Percentiles rank a stretch among this genome's conserved stretches.
phyloP scores from a whole-genome alignment of 345 rosid species.

The Linum lewisii region DNA sequence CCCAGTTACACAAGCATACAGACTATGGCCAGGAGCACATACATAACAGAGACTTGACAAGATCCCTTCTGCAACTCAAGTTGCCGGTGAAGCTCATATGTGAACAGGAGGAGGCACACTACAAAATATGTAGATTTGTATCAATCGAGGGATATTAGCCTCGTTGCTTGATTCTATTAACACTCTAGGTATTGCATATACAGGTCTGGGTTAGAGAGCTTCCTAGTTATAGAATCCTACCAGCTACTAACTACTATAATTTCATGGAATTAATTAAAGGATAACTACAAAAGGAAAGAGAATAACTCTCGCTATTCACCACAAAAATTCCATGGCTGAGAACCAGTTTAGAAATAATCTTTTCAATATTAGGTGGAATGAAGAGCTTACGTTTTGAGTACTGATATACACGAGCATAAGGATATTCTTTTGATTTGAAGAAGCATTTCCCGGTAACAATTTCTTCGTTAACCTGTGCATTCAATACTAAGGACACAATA shows the following conservation, averaged over 20 bases:
- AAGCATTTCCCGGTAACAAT: slow-evolving; percentile 47
- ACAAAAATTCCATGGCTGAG: slow-evolving; percentile 7
- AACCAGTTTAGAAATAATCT: slow-evolving; percentile 9
- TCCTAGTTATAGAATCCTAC: no score
- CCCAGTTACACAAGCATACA: background rate
- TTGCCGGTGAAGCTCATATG: slow-evolving; percentile 66
- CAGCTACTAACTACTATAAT: no score
- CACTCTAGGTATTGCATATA: no score
- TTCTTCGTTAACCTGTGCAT: slow-evolving; percentile 43
- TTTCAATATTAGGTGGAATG: background rate
- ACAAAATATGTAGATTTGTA: no score
- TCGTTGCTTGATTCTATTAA: no score
- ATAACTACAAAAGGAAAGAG: no score
- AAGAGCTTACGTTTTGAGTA: slow-evolving; percentile 66
- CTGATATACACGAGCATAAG: slow-evolving; percentile 51
- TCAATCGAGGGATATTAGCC: no score
- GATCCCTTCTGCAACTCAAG: slow-evolving; percentile 38
- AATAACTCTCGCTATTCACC: no score
- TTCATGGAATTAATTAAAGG: no score
- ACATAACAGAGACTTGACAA: slow-evolving; percentile 58
- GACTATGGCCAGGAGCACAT: slow-evolving; percentile 17
- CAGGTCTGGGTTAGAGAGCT: no score
- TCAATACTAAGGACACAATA: slow-evolving; percentile 28
- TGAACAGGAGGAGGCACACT: slow-evolving; percentile 71
- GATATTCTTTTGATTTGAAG: slow-evolving; percentile 40